Evolutionary conservation across 2,329 filamentous ascomycete species (phyloP).

Genomic region (Tympanopsis confertula): DNA sequence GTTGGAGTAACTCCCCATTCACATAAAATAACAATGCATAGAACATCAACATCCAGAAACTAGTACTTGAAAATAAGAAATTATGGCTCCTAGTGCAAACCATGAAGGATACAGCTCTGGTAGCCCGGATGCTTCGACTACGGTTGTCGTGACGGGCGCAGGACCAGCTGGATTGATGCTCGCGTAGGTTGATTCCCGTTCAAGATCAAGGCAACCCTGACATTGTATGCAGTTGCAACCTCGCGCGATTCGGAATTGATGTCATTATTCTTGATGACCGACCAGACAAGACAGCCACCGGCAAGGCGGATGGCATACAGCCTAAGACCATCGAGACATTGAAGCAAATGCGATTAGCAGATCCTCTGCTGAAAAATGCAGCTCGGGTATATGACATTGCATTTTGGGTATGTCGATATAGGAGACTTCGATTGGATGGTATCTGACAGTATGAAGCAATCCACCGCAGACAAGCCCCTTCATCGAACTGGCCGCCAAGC

Average conservation of each 20-base stretch:
- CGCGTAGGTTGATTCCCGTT: slow-evolving; percentile 28
- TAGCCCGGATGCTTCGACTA: slow-evolving; percentile 7
- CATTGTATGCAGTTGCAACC: slow-evolving; percentile 19
- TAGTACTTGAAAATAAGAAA: no score
- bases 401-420: slow-evolving; percentile 51
- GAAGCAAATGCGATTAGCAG: slow-evolving; percentile 62
- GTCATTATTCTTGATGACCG: slow-evolving; percentile 58
- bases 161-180: slow-evolving; percentile 45
- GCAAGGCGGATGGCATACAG: slow-evolving; percentile 59
- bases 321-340: slow-evolving; percentile 72
- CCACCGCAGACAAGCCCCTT: background rate
- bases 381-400: slow-evolving; percentile 65
- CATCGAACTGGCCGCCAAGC: background rate
- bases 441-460: background rate
- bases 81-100: background rate
- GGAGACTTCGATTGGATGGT: slow-evolving; percentile 6
- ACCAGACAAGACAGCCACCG: slow-evolving; percentile 41
- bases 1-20: no score
- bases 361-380: slow-evolving; percentile 52
- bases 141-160: slow-evolving; percentile 39
- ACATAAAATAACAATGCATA: no score
- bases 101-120: background rate
- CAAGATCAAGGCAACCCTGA: no score
- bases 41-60: no score
- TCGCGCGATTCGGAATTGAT: slow-evolving; percentile 56